Evolutionary conservation across 257 asterid species (phyloP).

Genomic region (Petunia secreta): DNA sequence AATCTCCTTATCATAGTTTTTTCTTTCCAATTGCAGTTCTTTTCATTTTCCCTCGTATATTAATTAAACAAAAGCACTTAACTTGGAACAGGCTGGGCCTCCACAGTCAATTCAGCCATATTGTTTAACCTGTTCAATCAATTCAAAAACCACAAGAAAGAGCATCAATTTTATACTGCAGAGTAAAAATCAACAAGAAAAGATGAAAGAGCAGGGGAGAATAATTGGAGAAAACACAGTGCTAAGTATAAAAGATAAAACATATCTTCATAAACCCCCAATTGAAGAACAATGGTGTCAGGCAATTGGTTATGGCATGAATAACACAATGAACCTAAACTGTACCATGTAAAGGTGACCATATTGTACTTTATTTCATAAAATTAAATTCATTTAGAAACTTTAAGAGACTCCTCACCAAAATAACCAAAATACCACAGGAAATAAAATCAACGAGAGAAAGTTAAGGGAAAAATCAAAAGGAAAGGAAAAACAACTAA

Average conservation of each 20-base stretch:
- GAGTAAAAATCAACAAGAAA: neutral
- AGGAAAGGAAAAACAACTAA: neutral
- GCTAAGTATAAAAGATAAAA: neutral
- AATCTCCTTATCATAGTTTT: neutral
- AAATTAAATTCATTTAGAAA: neutral
- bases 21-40: neutral
- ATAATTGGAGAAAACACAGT: neutral
- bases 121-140: slow-evolving; percentile 15
- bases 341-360: neutral
- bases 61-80: slow-evolving; percentile 13
- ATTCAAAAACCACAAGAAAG: neutral
- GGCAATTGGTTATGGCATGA: neutral
- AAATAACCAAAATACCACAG: neutral
- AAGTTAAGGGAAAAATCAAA: neutral
- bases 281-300: neutral
- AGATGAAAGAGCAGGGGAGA: neutral
- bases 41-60: neutral
- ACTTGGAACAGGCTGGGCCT: slow-evolving; percentile 26
- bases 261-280: neutral
- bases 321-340: slow-evolving; percentile 6
- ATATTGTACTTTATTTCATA: neutral
- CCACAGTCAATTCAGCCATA: slow-evolving; percentile 29
- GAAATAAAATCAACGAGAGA: neutral
- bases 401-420: neutral
- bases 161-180: neutral